Evolutionary conservation across 768 basidiomycete genomes (phyloP).

Genomic region (Coprinopsis strossmayeri): DNA sequence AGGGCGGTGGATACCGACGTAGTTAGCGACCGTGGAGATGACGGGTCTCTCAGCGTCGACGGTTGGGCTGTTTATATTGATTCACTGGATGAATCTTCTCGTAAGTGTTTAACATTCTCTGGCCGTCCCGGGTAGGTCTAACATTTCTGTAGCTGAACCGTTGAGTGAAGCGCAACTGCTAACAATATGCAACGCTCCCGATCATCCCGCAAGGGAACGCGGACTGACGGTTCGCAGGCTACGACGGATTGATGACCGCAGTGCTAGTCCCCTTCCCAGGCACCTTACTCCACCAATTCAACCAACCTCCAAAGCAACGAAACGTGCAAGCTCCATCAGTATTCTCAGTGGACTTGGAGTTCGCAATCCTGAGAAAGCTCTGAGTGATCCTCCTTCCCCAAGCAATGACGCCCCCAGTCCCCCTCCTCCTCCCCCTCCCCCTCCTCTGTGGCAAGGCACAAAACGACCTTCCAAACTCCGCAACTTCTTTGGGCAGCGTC

Average conservation of each 20-base stretch:
- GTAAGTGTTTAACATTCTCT: conserved; percentile 28
- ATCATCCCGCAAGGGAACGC: conserved; percentile 73
- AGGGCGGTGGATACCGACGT: conserved; percentile 36
- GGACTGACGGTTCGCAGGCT: conserved; percentile 67
- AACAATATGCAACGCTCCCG: conserved; percentile 74
- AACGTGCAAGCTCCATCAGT: conserved; percentile 92
- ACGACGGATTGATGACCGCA: conserved; percentile 37
- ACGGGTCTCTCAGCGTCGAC: conserved; percentile 74
- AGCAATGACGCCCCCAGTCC: conserved; percentile 17
- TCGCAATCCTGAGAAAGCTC: conserved; percentile 62
- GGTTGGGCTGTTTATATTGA: conserved; percentile 87
- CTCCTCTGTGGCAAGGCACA: conserved; percentile 27
- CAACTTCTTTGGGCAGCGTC: conserved; percentile 97
- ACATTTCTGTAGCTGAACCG: conserved; percentile 47
- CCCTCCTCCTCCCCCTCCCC: conserved; percentile 18
- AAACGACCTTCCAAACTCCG: conserved; percentile 69
- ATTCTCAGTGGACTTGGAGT: conserved; percentile 92
- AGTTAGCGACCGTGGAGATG: conserved; percentile 45
- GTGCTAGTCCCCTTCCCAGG: conserved; percentile 29
- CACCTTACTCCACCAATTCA: conserved; percentile 15
- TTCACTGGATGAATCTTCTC: conserved; percentile 40
- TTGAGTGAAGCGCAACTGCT: conserved; percentile 79
- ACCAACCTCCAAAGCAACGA: conserved; percentile 47
- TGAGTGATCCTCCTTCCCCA: conserved; percentile 51
- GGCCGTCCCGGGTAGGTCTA: conserved; percentile 1